Evolutionary conservation across 1,139 yeast species (phyloP), one percentile per base, ranked within the genome.

Genomic region (Scheffersomyces segobiensis): DNA sequence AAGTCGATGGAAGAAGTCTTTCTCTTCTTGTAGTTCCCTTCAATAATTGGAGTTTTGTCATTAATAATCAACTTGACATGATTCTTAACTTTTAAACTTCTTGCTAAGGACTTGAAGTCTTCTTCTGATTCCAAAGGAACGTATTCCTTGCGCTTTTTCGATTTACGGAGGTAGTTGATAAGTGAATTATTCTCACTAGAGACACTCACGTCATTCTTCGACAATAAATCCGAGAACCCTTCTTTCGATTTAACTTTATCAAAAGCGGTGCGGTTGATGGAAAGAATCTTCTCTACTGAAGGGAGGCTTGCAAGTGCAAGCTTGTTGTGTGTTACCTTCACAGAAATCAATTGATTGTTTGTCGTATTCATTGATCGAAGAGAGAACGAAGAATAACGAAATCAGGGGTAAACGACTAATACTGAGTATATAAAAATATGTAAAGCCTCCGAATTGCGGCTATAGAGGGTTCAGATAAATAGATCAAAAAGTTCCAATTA

Each of bases 61-160:
- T 64, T 65, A 55, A 77, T 66, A 32, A 67, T 62, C 60, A 78
- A 69, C 60, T 71, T 73, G 46, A 78, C 67, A 57, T 73, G 77
- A 57, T 72, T 77, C 65, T 80, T 80, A n/a, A 80, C 84, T 59
- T 75, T 72, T 63, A 80, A 73, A 55, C 86, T 82, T 60, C 88
- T 75, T 46, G 69, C 66, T 59, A 85, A 71, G 18, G 81, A 73
- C 62, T 72, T 78, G 67, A 81, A 85, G 62, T 84, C 87, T 14
- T 73, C 72, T 2, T 59, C 65, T 4, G 74, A 56, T 49, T 75
- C 77, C 65, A 85, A 73, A 10, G 72, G 63, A 5, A 83, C 80
- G 63, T 73, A 84, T 20, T 71, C 67, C 60, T 76, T 77, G 55
- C 72, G 72, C 63, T 79, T 80, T 70, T 81, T 82, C 8, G 84